Evolutionary conservation across 2,329 filamentous ascomycete genomes (phyloP).

Genomic region (Fusarium gaditjirri): DNA sequence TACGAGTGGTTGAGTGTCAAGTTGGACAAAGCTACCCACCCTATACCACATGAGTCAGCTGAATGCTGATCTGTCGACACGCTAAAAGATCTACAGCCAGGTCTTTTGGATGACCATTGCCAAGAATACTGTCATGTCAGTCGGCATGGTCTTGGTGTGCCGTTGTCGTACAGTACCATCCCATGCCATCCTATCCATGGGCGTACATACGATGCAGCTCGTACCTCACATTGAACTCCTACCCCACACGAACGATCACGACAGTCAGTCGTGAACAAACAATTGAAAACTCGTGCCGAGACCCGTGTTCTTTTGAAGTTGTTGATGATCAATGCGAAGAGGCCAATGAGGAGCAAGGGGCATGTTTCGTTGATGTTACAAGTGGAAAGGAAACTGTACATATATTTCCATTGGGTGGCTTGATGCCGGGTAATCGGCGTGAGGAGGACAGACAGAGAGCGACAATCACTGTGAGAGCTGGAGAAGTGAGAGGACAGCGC

Average conservation of each 20-base stretch:
- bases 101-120: constrained; percentile 10
- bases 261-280: not conserved
- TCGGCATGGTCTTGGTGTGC: not conserved
- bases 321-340: not conserved
- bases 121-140: constrained; percentile 10
- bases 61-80: not conserved
- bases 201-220: not conserved
- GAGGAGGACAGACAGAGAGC: not conserved
- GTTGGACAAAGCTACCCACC: not conserved
- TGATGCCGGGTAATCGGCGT: constrained; percentile 24
- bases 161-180: not conserved
- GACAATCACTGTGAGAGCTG: constrained; percentile 3
- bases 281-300: not conserved
- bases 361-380: constrained; percentile 27
- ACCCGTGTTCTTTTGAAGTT: not conserved
- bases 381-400: constrained; percentile 1
- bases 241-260: not conserved
- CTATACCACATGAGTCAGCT: constrained; percentile 5
- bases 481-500: constrained; percentile 32
- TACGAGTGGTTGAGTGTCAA: not conserved
- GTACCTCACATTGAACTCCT: not conserved
- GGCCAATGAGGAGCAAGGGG: not conserved
- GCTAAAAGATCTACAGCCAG: constrained; percentile 7
- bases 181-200: not conserved
- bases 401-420: constrained; percentile 10